phyloP scores from a whole-genome alignment of 768 basidiomycete species.

The Leucocoprinus birnbaumii region DNA sequence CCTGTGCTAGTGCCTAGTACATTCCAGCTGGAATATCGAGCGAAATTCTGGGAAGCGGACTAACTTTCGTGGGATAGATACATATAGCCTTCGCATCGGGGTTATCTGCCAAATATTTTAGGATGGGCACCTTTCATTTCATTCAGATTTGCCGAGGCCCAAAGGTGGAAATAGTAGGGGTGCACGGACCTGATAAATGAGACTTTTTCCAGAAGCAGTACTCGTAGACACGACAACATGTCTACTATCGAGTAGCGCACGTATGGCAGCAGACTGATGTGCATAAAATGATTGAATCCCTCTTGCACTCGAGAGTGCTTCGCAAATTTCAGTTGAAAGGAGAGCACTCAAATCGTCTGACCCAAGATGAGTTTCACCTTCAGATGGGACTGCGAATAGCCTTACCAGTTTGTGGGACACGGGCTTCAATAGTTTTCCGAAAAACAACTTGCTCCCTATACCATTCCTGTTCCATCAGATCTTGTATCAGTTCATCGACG shows the following conservation, averaged over 20 bases:
- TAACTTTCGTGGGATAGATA: slow-evolving; percentile 86
- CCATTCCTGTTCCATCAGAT: slow-evolving; percentile 57
- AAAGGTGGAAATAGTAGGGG: neutral
- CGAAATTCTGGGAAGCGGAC: neutral
- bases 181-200: slow-evolving; percentile 72
- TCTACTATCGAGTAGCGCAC: slow-evolving; percentile 50
- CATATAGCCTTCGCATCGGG: slow-evolving; percentile 67
- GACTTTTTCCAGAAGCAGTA: slow-evolving; percentile 87
- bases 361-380: slow-evolving; percentile 1
- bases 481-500: slow-evolving; percentile 54
- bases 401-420: slow-evolving; percentile 50
- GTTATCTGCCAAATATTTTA: slow-evolving; percentile 65
- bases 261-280: slow-evolving; percentile 71
- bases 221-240: slow-evolving; percentile 88
- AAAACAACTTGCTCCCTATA: slow-evolving; percentile 70
- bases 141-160: neutral
- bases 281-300: slow-evolving; percentile 66
- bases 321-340: slow-evolving; percentile 51
- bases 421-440: slow-evolving; percentile 50
- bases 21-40: neutral
- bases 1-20: slow-evolving; percentile 80
- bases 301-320: slow-evolving; percentile 55
- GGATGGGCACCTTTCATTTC: slow-evolving; percentile 57
- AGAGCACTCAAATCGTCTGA: slow-evolving; percentile 49
- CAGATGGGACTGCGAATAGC: neutral